These are phyloP conservation scores for Aureobasidium pullulans DNA, from an alignment of 2,329 filamentous ascomycete genomes.

Conservation along the genomic window DNA sequence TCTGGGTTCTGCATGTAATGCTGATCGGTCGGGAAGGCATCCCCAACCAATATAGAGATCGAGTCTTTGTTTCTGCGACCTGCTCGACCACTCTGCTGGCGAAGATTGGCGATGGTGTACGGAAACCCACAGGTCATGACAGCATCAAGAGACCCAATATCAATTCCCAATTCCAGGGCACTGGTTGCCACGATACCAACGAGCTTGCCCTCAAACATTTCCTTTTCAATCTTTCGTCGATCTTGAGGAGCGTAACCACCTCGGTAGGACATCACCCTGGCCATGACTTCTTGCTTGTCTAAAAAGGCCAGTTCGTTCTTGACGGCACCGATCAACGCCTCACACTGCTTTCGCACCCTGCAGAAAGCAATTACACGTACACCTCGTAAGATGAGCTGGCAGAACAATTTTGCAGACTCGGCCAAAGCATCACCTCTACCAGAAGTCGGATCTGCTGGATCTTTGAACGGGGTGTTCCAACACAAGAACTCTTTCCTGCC, in stretches of 20 bases:
- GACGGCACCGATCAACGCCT: conserved; percentile 72
- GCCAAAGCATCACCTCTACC: conserved; percentile 75
- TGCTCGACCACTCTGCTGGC: conserved; percentile 90
- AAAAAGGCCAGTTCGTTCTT: conserved; percentile 67
- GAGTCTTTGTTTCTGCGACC: conserved; percentile 91
- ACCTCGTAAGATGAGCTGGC: conserved; percentile 78
- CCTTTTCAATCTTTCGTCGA: conserved; percentile 75
- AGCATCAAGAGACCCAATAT: conserved; percentile 89
- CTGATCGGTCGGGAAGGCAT: conserved; percentile 85
- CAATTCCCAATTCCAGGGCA: conserved; percentile 86
- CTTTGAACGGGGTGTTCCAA: conserved; percentile 95
- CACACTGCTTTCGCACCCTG: conserved; percentile 78
- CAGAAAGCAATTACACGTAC: conserved; percentile 92
- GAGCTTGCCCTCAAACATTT: conserved; percentile 95
- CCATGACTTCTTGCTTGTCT: conserved; percentile 66
- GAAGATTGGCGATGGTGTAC: conserved; percentile 87
- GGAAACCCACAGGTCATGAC: conserved; percentile 93
- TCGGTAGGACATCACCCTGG: conserved; percentile 87
- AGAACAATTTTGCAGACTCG: conserved; percentile 86
- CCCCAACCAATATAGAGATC: conserved; percentile 79
- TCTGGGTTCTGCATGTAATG: conserved; percentile 96
- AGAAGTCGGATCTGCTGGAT: conserved; percentile 77
- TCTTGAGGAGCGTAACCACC: conserved; percentile 93
- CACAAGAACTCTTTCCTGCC: conserved; percentile 92
- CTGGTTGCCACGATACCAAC: conserved; percentile 91